Evolutionary conservation across 306 rosid species (phyloP), one percentile per base, ranked within the genome.

Genomic region (Castanea mollissima): DNA sequence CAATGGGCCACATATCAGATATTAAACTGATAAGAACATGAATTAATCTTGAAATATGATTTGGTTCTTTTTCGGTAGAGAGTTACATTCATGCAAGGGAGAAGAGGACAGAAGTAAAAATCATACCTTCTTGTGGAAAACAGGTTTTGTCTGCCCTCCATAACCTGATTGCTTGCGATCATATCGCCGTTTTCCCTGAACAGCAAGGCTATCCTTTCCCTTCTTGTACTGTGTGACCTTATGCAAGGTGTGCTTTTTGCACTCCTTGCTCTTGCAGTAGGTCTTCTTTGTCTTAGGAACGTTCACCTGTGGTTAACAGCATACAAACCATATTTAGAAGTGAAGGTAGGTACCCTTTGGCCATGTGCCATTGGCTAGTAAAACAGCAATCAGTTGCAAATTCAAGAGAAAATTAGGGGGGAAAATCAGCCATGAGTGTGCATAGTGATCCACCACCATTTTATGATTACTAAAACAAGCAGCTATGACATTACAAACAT

Each of bases 101-200:
- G 12, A 8, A 7, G 31, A 8, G 29, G 13, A 34, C 2, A 62
- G 38, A 13, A 2, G 9, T 5, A 14, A 14, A 63, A 29, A 12
- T 27, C 15, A 29, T 4, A 63, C 69, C 69, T 63, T 63, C 31
- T 63, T 63, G 38, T 63, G 69, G 69, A 63, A 63, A 27, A 63
- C 69, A 27, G 69, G 69, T 41, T 63, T 63, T 4, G 69, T 63
- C 41, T 63, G 69, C 19, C 69, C 69, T 13, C 69, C 69, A 63
- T 63, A 63, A 29, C 69, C 69, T 27, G 69, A 63, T 63, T 63
- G 69, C 41, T 63, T 63, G 69, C 69, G 69, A 63, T 63, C 69
- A 7, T 63, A 63, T 5, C 69, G 69, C 41, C 69, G 69, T 6
- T 63, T 63, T 14, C 69, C 69, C 31, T 63, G 69, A 59, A 14